Evolutionary conservation across 2,329 filamentous ascomycete species (phyloP), one percentile per base, ranked within the genome.

Genomic region (Fusarium nanum): DNA sequence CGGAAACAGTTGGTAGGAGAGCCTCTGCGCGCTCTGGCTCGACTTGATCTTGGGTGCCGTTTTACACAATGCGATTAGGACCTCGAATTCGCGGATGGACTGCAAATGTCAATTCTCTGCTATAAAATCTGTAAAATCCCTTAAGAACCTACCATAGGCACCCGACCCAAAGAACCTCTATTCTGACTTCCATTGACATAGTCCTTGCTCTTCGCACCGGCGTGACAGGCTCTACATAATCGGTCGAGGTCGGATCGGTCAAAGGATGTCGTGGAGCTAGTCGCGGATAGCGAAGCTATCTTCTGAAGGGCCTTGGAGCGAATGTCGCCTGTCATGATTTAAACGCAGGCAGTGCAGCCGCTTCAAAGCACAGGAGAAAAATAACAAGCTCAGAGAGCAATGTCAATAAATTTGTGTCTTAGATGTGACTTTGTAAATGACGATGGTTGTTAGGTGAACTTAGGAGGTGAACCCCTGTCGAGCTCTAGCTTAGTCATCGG

Each of bases 1-100:
- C 7, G 91, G 92, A 10, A 90, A 87, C 42, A 99, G 83, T 73
- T 97, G 94, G 34, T 86, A 85, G n/a, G 91, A 88, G 41, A 99
- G 88, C 74, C 89, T 91, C 75, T 92, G 89, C 28, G 94, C 94
- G 76, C 92, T 91, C 65, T 93, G 88, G 44, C 83, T 80, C 47
- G 89, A 90, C 55, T 90, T 86, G 27, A 98, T 86, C 25, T 89
- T 87, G 6, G 93, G 91, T 6, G 94, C 93, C 56, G 95, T 93
- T 81, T 94, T 95, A 84, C 95, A 98, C 27, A 99, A 86, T 45
- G 96, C 93, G 27, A 98, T 83, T 27, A 99, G 86, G 56, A 97
- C 92, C 79, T 99, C 95, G 73, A 97, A 91, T 84, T 99, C 97
- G 75, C 93, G 91, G 56, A 94, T 89, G 56, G 91, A 93, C 93